A percentile compares a stretch with the other conserved stretches of the same genome.
Evolutionary conservation across 257 asterid genomes (phyloP).

Genomic region (Cinchona pubescens): DNA sequence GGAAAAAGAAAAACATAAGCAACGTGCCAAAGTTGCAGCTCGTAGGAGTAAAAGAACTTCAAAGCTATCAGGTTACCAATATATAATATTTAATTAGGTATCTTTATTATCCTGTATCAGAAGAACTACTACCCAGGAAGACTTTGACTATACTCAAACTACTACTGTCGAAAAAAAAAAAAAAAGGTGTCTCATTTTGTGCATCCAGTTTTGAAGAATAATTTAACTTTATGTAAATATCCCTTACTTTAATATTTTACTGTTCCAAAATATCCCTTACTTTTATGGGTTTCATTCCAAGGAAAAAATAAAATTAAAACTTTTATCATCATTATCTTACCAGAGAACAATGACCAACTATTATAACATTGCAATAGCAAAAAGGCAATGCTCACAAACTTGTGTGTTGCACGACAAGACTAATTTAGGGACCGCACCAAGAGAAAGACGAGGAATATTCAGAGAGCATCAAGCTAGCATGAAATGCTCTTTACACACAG

Average conservation of each 20-base stretch:
- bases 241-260: not conserved
- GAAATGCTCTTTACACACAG: too few relatives aligned
- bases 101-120: not conserved
- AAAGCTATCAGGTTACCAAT: not conserved
- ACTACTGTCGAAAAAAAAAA: too few relatives aligned
- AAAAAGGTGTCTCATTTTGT: not conserved
- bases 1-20: not conserved
- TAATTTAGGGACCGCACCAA: not conserved
- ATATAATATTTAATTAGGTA: not conserved
- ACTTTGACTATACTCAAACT: too few relatives aligned
- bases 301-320: not conserved
- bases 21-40: not conserved
- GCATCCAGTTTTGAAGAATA: not conserved
- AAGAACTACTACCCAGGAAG: not conserved
- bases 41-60: not conserved
- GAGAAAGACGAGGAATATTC: not conserved
- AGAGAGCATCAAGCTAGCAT: not conserved
- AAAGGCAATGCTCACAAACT: not conserved
- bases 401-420: not conserved
- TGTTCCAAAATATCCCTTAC: not conserved
- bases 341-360: not conserved
- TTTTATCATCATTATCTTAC: not conserved
- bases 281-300: not conserved
- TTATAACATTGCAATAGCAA: not conserved
- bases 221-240: too few relatives aligned